These are phyloP conservation scores for Saccharomycopsis malanga DNA, from an alignment of 805 yeast genomes.

Conservation along the genomic window DNA sequence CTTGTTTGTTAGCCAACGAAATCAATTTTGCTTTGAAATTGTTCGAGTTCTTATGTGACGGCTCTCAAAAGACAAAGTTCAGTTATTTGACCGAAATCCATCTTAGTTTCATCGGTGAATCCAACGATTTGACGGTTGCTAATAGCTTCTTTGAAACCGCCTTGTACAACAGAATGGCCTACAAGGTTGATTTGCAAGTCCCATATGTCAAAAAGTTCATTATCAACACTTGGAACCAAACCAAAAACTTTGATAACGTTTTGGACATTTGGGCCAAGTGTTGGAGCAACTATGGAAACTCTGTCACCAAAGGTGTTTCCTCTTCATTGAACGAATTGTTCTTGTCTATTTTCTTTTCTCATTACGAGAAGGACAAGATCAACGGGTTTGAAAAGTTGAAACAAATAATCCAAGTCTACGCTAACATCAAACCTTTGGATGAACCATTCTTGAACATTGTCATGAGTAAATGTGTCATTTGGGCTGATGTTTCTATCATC, in stretches of 20 bases:
- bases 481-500: slow-evolving; percentile 62
- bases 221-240: slow-evolving; percentile 50
- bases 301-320: slow-evolving; percentile 60
- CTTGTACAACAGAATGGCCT: slow-evolving; percentile 62
- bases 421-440: slow-evolving; percentile 53
- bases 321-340: slow-evolving; percentile 65
- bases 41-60: slow-evolving; percentile 53
- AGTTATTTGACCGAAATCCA: slow-evolving; percentile 67
- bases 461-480: slow-evolving; percentile 54
- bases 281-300: slow-evolving; percentile 49
- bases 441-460: slow-evolving; percentile 79
- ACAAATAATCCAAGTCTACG: slow-evolving; percentile 48
- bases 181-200: slow-evolving; percentile 61
- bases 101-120: slow-evolving; percentile 68
- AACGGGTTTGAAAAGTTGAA: slow-evolving; percentile 54
- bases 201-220: slow-evolving; percentile 63
- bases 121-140: slow-evolving; percentile 65
- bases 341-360: slow-evolving; percentile 59
- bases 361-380: slow-evolving; percentile 42
- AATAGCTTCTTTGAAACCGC: slow-evolving; percentile 71
- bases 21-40: slow-evolving; percentile 57
- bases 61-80: slow-evolving; percentile 38
- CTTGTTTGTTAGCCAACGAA: slow-evolving; percentile 58
- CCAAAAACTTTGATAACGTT: slow-evolving; percentile 51
- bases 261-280: slow-evolving; percentile 58